A percentile compares a stretch with the other conserved stretches of the same genome.
phyloP scores from a whole-genome alignment of 2,329 filamentous ascomycete genomes.

The Canariomyces notabilis region DNA sequence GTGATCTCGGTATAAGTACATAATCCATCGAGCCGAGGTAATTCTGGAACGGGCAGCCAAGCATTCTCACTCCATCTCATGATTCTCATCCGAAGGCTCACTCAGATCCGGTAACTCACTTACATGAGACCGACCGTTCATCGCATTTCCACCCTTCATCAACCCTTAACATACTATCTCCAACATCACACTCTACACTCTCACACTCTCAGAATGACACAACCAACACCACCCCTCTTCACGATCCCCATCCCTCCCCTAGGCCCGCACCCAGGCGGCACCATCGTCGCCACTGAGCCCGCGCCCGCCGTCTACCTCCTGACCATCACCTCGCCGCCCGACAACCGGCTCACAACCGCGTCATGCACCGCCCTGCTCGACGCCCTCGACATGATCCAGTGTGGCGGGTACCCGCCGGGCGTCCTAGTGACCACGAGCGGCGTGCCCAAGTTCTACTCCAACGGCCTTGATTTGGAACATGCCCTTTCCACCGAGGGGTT shows the following conservation, averaged over 20 bases:
- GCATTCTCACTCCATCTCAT: not conserved
- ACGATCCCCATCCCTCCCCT: slow-evolving; percentile 50
- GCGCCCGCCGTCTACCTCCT: slow-evolving; percentile 62
- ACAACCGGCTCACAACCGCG: slow-evolving; percentile 68
- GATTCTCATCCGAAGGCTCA: too few relatives aligned
- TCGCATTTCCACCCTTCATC: not conserved
- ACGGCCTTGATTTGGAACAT: slow-evolving; percentile 72
- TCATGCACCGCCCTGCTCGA: slow-evolving; percentile 64
- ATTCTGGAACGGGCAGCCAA: not conserved
- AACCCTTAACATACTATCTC: not conserved
- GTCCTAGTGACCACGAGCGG: slow-evolving; percentile 72
- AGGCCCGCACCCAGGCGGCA: slow-evolving; percentile 46
- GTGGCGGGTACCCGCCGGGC: slow-evolving; percentile 56
- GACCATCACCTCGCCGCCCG: slow-evolving; percentile 64
- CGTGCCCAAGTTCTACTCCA: slow-evolving; percentile 75
- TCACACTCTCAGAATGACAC: too few relatives aligned
- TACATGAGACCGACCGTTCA: not conserved
- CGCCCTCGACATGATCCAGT: slow-evolving; percentile 71
- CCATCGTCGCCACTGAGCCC: slow-evolving; percentile 59
- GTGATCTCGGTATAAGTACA: too few relatives aligned
- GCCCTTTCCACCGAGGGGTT: slow-evolving; percentile 56
- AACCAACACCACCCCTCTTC: slow-evolving; percentile 50
- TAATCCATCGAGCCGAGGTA: not conserved
- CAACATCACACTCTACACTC: slow-evolving; percentile 8
- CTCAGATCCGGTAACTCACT: not conserved